These are phyloP conservation scores for Litchi chinensis DNA, from an alignment of 345 rosid genomes.

Conservation along the genomic window DNA sequence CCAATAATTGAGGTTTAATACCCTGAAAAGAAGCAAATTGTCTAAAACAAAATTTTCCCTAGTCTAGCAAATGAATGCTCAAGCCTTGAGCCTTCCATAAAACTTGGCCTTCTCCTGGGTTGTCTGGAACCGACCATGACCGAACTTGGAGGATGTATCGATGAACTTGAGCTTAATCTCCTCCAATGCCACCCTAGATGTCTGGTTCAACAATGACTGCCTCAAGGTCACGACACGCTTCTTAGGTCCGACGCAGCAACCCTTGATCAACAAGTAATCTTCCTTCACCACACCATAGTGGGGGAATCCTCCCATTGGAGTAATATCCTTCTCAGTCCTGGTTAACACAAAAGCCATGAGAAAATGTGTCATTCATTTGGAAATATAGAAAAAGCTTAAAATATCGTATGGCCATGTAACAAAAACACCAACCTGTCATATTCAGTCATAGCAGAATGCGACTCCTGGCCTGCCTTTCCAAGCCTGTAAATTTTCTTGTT, in stretches of 20 bases:
- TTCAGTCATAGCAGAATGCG: constrained; percentile 75
- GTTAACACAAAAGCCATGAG: not conserved
- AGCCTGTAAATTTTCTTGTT: constrained; percentile 86
- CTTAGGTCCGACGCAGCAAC: constrained; percentile 86
- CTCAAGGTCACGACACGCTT: constrained; percentile 91
- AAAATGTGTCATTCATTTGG: not conserved
- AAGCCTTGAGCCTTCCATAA: constrained; percentile 68
- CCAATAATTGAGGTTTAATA: not conserved
- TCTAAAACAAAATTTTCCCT: not conserved
- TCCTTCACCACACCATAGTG: constrained; percentile 86
- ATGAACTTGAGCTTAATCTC: constrained; percentile 78
- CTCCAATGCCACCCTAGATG: constrained; percentile 75
- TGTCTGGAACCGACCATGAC: constrained; percentile 88
- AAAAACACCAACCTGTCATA: constrained; percentile 60
- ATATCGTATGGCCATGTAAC: not conserved
- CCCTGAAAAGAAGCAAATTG: not conserved
- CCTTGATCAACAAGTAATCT: constrained; percentile 84
- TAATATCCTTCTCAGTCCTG: constrained; percentile 87
- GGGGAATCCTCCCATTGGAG: constrained; percentile 92
- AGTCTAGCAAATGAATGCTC: not conserved
- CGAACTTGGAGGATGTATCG: constrained; percentile 65
- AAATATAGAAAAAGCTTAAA: not conserved
- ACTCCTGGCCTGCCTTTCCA: constrained; percentile 79
- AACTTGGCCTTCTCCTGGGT: constrained; percentile 72
- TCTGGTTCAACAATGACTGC: constrained; percentile 70